A percentile compares a stretch with the other conserved stretches of the same genome.
These are phyloP conservation scores for Aspergillus sp. DNA, from an alignment of 2,329 filamentous ascomycete species.

Conservation along the genomic window DNA sequence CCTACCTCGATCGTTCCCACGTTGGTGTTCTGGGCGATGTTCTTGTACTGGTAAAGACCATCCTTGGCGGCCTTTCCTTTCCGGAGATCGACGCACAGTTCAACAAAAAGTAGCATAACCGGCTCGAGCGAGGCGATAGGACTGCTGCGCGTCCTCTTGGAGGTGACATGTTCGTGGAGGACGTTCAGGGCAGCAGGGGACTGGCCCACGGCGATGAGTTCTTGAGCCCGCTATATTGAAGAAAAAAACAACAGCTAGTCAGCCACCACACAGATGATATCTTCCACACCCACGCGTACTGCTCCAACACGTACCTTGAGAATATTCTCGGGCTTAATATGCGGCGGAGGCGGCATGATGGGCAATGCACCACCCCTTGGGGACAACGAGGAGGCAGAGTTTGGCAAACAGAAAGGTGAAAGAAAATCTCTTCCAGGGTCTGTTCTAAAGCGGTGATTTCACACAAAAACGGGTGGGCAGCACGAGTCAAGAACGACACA, in stretches of 20 bases:
- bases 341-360: constrained; percentile 85
- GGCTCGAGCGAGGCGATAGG: constrained; percentile 94
- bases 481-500: constrained; percentile 17
- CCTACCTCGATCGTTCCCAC: constrained; percentile 89
- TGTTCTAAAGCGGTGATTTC: neutral
- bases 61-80: constrained; percentile 99
- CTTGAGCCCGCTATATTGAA: constrained; percentile 65
- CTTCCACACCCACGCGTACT: neutral
- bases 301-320: constrained; percentile 55
- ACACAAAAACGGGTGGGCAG: constrained; percentile 23
- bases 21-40: constrained; percentile 98
- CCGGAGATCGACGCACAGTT: constrained; percentile 91
- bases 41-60: constrained; percentile 99
- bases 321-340: constrained; percentile 98
- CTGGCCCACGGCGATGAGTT: constrained; percentile 97
- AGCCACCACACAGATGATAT: constrained; percentile 3
- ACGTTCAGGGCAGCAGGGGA: constrained; percentile 83
- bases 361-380: constrained; percentile 27
- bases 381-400: constrained; percentile 11
- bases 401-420: constrained; percentile 1
- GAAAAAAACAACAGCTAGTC: constrained; percentile 6
- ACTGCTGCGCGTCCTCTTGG: constrained; percentile 93
- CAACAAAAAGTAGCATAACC: constrained; percentile 95
- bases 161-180: constrained; percentile 98
- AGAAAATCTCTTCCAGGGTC: constrained; percentile 3